A percentile compares a stretch with the other conserved stretches of the same genome.
Conservation (phyloP, 2,329 filamentous ascomycete species). For the Colletotrichum nymphaeae region DNA sequence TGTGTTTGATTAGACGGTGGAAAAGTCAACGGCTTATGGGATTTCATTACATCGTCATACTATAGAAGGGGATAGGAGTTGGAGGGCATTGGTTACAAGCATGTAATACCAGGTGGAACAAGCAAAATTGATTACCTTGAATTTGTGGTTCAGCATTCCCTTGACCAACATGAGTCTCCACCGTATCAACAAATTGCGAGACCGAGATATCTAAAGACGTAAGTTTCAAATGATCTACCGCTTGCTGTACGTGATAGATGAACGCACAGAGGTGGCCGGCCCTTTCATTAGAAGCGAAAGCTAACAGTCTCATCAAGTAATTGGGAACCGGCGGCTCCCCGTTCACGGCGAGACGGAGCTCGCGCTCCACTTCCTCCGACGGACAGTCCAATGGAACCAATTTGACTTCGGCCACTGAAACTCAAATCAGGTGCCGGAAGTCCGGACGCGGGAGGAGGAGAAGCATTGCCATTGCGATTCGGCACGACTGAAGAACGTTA, state of each 20-base stretch:
- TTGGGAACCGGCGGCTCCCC: not conserved
- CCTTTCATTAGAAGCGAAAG: not conserved
- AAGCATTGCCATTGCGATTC: not conserved
- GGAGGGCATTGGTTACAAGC: not conserved
- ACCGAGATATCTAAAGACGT: too few species aligned
- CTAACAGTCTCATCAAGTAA: not conserved
- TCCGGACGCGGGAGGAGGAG: not conserved
- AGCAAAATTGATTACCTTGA: not conserved
- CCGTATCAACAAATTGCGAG: too few species aligned
- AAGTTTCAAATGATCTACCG: not conserved
- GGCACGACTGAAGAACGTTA: too few species aligned
- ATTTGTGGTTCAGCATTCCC: not conserved
- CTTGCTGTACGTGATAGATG: too few species aligned
- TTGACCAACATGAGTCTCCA: not conserved
- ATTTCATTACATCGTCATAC: not conserved
- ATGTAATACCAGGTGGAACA: not conserved
- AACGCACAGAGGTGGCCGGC: not conserved
- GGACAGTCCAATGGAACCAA: not conserved
- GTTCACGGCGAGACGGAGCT: not conserved
- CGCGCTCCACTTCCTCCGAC: not conserved
- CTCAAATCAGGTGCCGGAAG: not conserved
- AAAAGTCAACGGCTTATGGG: too few species aligned
- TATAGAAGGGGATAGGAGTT: not conserved
- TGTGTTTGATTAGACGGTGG: conserved; percentile 63
- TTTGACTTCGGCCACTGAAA: not conserved